Evolutionary conservation across 139 green algal genomes (phyloP), one percentile per base, ranked within the genome.

Genomic region (Edaphochlamys debaryana): DNA sequence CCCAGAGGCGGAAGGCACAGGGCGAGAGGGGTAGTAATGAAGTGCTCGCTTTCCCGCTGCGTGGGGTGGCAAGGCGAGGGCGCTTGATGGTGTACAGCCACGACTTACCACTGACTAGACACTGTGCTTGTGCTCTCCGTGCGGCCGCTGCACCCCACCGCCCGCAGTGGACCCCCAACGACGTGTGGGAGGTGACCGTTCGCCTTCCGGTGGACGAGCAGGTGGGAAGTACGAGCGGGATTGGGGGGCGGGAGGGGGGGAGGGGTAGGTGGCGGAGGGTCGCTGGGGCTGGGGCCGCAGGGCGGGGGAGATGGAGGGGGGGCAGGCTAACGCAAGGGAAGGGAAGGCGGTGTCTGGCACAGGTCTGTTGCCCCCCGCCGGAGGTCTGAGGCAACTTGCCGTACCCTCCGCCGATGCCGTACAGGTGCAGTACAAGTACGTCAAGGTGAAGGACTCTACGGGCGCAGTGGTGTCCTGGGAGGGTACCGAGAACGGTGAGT

Each of bases 191-290:
- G 63, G 77, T 64, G 42, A 29, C 58, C 8, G 63, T 83, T 7
- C 77, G 50, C 40, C 63, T 83, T 19, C 77, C 77, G 7, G 77
- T 74, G 32, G 64, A 73, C 56, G 67, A 34, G 25, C 63, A 83
- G 6, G 77, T 83, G 64, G 48, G 48, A 63, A 74, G 45, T 82
- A 74, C 63, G 74, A 82, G 64, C 4, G 20, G 29, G 52, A 20
- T 11, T 20, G 52, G 17, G 52, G 45, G 45, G 45, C 45, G 45
- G 11, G 45, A 13, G 45, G 11, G 45, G 13, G 45, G 45, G 45
- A 13, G 45, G 45, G 11, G 11, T 54, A 30, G 52, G 52, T 15
- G 52, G 52, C 52, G 17, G 52, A 23, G 48, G 48, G 48, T 54
- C 11, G 48, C 11, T 54, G 48, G 48, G 48, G 48, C 11, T 54